phyloP scores from a whole-genome alignment of 768 basidiomycete species.

The Tremella yokohamensis region DNA sequence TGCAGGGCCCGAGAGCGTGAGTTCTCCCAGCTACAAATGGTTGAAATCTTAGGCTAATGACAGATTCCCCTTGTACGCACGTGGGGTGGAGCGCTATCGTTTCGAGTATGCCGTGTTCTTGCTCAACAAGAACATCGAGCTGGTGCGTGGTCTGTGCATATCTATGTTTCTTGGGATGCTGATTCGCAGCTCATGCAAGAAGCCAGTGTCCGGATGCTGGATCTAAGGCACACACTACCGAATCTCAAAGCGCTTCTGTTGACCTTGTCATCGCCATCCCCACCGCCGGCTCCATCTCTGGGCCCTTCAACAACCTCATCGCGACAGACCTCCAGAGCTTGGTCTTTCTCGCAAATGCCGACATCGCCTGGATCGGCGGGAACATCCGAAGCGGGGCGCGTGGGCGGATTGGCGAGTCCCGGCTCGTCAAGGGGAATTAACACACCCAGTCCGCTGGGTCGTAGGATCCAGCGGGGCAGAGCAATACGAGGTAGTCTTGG shows the following conservation, averaged over 20 bases:
- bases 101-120: slow-evolving; percentile 98
- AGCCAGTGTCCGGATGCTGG: slow-evolving; percentile 78
- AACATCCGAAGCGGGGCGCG: neutral
- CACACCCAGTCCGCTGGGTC: neutral
- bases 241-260: slow-evolving; percentile 92
- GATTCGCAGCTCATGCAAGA: slow-evolving; percentile 75
- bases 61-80: slow-evolving; percentile 93
- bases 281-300: slow-evolving; percentile 8
- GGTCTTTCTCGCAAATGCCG: slow-evolving; percentile 1
- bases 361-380: neutral
- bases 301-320: neutral
- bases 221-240: slow-evolving; percentile 91
- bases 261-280: slow-evolving; percentile 53
- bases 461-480: neutral
- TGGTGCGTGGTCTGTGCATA: slow-evolving; percentile 58
- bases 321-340: slow-evolving; percentile 7
- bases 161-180: neutral
- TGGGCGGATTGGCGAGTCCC: neutral
- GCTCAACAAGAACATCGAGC: slow-evolving; percentile 94
- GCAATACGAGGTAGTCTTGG: neutral
- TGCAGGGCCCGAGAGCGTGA: slow-evolving; percentile 92
- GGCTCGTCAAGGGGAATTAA: neutral
- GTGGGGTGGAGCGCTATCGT: slow-evolving; percentile 90
- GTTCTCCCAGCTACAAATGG: slow-evolving; percentile 49
- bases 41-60: slow-evolving; percentile 7